Conservation (phyloP, 371 early-diverging fungal species). For the Apophysomyces ossiformis region DNA sequence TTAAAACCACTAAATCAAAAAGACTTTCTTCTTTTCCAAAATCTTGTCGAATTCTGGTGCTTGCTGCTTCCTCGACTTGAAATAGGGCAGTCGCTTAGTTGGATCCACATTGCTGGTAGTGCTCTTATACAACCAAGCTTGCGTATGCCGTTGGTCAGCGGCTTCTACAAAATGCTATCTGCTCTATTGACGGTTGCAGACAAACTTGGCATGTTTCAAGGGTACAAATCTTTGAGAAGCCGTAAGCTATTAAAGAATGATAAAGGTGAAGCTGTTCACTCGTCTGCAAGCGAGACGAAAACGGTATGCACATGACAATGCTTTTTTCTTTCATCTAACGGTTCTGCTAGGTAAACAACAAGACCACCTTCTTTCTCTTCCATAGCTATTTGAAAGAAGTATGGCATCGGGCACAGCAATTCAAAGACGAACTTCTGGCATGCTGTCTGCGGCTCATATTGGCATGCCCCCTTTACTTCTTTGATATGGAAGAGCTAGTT, state of each 20-base stretch:
- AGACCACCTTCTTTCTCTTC: slow-evolving; percentile 42
- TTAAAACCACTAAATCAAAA: slow-evolving; percentile 63
- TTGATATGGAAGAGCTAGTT: slow-evolving; percentile 52
- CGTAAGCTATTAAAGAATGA: not conserved
- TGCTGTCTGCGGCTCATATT: slow-evolving; percentile 72
- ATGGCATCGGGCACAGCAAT: slow-evolving; percentile 65
- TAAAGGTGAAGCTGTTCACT: not conserved
- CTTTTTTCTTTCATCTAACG: not conserved
- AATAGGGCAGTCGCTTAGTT: slow-evolving; percentile 51
- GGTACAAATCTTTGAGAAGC: slow-evolving; percentile 18
- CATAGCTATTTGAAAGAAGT: slow-evolving; percentile 64
- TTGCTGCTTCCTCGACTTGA: slow-evolving; percentile 55
- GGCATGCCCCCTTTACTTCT: slow-evolving; percentile 63
- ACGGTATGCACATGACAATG: too few species aligned
- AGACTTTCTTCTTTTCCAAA: slow-evolving; percentile 73
- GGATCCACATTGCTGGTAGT: slow-evolving; percentile 64
- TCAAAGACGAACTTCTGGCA: slow-evolving; percentile 78
- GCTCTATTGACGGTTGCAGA: slow-evolving; percentile 54
- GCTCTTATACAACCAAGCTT: slow-evolving; percentile 58
- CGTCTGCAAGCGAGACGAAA: slow-evolving; percentile 17
- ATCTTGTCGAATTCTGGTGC: slow-evolving; percentile 72
- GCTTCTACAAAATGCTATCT: slow-evolving; percentile 74
- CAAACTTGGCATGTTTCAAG: slow-evolving; percentile 41
- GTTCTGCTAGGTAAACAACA: slow-evolving; percentile 19
- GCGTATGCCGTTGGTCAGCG: slow-evolving; percentile 69